Base-by-base conservation (phyloP, 768 basidiomycete species). In the Xerocomellus intermedius region DNA sequence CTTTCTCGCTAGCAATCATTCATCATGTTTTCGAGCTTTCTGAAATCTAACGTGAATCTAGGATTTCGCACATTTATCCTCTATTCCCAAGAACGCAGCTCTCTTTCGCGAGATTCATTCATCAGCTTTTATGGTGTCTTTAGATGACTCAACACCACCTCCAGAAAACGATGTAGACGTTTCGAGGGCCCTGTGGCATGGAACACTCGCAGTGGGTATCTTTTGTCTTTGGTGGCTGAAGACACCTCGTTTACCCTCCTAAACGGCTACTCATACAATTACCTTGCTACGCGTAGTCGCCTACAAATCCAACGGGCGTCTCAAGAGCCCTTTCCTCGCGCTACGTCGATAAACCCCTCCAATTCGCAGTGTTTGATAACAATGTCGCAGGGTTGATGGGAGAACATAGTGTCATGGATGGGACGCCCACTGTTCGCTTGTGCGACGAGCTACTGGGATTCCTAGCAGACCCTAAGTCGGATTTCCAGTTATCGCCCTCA, bases 371-470 rank as follows among this genome's bases (percentile, higher is more conserved):
- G 6, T 92, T 85, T 64, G 90, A 91, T 69, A 90, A 92, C 59
- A 83, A 78, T 13, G 76, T 82, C 46, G 87, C 91, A 2, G 95
- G 94, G 5, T 73, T 97, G 63, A 89, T 96, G 82, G 95, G 95
- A 43, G 95, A 98, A 70, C 95, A 94, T 68, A 91, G 89, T 17
- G 77, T 90, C 55, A 94, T 94, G 91, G 91, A 94, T 63, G 91
- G 91, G 35, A 93, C 91, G 16, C 91, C 91, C 5, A 88, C 83
- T 16, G 83, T 81, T 24, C 80, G 90, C 22, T 68, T 91, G 61
- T 87, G 83, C 61, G 86, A 92, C 64, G 79, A 84, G 19, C 74
- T 91, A 36, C 77, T 92, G 58, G 78, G 78, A 54, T 77, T 77
- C 65, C 71, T 92, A 26, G 77, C 82, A 21, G 70, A 79, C 58